These are phyloP conservation scores for Saccharomycopsis olivae DNA, from an alignment of 805 yeast species.

Conservation along the genomic window DNA sequence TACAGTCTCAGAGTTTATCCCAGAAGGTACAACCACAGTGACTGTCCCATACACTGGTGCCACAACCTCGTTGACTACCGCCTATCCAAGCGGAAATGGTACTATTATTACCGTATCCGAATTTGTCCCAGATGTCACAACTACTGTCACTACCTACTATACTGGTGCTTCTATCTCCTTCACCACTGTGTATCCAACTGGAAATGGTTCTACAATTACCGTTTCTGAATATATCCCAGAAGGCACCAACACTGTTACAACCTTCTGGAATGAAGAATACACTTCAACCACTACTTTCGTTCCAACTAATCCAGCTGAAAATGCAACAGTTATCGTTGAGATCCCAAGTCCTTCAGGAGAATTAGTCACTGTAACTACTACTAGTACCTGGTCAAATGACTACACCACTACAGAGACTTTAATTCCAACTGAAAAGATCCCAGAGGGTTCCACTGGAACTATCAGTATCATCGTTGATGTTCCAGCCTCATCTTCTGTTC, in stretches of 20 bases:
- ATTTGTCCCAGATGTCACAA: too few relatives aligned
- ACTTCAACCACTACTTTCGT: not conserved
- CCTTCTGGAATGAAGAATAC: not conserved
- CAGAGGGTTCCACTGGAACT: not conserved
- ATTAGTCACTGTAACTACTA: not conserved
- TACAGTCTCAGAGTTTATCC: too few relatives aligned
- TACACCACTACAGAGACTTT: not conserved
- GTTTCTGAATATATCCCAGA: too few relatives aligned
- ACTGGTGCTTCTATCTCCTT: too few relatives aligned
- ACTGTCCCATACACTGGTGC: too few relatives aligned
- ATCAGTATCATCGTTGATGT: not conserved
- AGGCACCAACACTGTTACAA: conserved; percentile 2
- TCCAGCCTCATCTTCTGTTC: conserved; percentile 2
- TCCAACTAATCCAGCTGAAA: not conserved
- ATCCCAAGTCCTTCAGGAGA: conserved; percentile 2
- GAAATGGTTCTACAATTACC: too few relatives aligned
- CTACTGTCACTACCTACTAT: too few relatives aligned
- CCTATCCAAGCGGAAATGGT: too few relatives aligned
- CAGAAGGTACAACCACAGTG: too few relatives aligned
- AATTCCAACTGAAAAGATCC: not conserved
- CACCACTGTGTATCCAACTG: too few relatives aligned
- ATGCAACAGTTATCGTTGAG: not conserved
- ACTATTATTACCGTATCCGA: too few relatives aligned
- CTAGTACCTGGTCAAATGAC: not conserved
- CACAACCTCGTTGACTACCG: too few relatives aligned